Evolutionary conservation across 73 alveolate species (phyloP), one percentile per base, ranked within the genome.

Genomic region (Tetrahymena thermophila): DNA sequence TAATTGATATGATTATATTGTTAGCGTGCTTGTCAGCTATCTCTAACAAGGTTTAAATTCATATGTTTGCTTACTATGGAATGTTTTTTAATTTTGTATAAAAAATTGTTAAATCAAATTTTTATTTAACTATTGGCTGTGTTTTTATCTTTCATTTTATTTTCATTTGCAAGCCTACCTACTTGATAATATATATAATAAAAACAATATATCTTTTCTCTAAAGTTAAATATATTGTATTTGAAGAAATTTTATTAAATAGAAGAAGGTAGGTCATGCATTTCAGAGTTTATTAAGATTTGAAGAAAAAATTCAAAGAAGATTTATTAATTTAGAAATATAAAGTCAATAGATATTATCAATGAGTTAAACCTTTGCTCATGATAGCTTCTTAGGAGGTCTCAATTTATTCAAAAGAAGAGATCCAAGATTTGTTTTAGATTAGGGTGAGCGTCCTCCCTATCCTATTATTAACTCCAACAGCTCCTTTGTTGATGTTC

Each of bases 361-460:
- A 71, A 71, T 71, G 89, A 71, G 89, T 71, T 71, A 71, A 71
- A 71, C 89, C 17, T 71, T 71, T 34, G 35, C 89, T 71, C 89
- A 71, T 31, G 89, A 71, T 71, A 71, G 89, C 89, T n/a, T 71
- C 89, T 71, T 71, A 23, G 89, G 89, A 71, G 89, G 89, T 71
- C 89, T 71, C 37, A 71, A 71, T 71, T 71, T 71, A 71, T 71
- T 71, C 40, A 71, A 71, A 71, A 71, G 37, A 71, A 71, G 89
- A 71, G 89, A 71, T n/a, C 89, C 89, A 8, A 71, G 89, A 71
- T 71, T 71, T 19, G 89, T 71, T 71, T 71, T 71, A 71, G 89
- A 71, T 71, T 71, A 71, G 89, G 89, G 89, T 71, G 89, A 71
- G 31, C 89, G 89, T 71, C 89, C 89, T 71, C 89, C 89, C 31